These are phyloP conservation scores for Mycosphaerella arachidis DNA, from an alignment of 2,329 filamentous ascomycete genomes.

Conservation along the genomic window DNA sequence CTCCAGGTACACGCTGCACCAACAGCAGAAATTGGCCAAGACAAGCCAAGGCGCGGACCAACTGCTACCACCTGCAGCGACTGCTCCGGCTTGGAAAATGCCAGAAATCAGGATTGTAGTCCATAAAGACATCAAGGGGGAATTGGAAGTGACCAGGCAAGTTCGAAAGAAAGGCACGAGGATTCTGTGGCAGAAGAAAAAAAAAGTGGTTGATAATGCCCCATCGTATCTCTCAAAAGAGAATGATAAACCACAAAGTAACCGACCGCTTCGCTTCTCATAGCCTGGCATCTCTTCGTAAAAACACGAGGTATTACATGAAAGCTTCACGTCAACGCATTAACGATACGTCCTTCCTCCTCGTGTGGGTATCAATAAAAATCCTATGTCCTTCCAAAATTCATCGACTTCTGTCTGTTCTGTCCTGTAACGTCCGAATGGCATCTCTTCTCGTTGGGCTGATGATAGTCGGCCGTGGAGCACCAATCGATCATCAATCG, in stretches of 20 bases:
- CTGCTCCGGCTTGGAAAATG: not conserved
- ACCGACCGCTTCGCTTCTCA: not conserved
- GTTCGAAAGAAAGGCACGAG: no score
- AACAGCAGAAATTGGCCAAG: not conserved
- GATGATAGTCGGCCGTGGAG: no score
- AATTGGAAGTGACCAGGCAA: not conserved
- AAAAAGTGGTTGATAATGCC: no score
- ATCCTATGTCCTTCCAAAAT: not conserved
- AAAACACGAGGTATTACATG: not conserved
- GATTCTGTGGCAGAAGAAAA: no score
- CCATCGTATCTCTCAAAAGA: no score
- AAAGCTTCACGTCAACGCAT: not conserved
- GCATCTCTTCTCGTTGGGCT: no score
- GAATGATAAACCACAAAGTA: not conserved
- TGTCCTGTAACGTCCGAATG: no score
- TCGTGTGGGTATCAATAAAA: slow-evolving; percentile 2
- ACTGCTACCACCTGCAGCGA: slow-evolving; percentile 5
- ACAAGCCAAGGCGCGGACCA: not conserved
- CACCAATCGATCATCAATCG: no score
- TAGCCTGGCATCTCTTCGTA: not conserved
- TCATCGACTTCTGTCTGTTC: not conserved
- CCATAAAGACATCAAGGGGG: not conserved
- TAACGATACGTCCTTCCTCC: not conserved
- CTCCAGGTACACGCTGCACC: not conserved
- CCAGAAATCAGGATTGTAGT: not conserved